Base-by-base conservation (phyloP, 2,329 filamentous ascomycete genomes). In the Penicillium brasilianum region DNA sequence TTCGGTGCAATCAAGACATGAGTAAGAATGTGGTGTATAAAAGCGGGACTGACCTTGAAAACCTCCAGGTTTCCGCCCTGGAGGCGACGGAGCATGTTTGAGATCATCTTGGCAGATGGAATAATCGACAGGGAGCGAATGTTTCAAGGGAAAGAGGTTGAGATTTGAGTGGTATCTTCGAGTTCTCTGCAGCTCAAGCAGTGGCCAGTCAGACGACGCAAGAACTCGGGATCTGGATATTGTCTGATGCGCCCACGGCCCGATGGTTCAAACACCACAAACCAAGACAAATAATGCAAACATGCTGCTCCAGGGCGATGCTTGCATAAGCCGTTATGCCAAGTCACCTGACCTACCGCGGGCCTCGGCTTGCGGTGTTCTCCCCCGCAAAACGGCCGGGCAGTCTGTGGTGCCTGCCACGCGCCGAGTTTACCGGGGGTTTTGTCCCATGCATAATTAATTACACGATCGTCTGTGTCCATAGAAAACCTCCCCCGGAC, bases 31-130 rank as follows among this genome's bases (percentile, higher is more conserved):
- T 18, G 16, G 28, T 43, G 11, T 44, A 48, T 34, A 43, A n/a
- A 46, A 14, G 28, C 52, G 22, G 36, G 52, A 52, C 77, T 59
- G 81, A 95, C 94, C 83, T 97, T 98, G 85, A 96, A 93, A 67
- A 97, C 88, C 83, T 98, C 94, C 61, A 98, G 86, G 77, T 97
- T 97, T 30, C 93, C 86, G 56, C 93, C 92, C 55, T 87, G 91
- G 88, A 97, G 85, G 68, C 73, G 83, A 76, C 75, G 73, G 59
- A 80, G 72, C 57, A 75, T 71, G 80, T 72, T 67, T 48, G 77
- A 73, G 74, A 80, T 78, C 64, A 57, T 73, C 13, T 14, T 37
- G 28, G 22, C 2, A n/a, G 41, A 18, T 16, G 28, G 13, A 14
- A 8, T 34, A 16, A 10, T 54, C 16, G 25, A 1, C 10, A 28